Conservation (phyloP, 768 basidiomycete species). For the Scleroderma citrinum region DNA sequence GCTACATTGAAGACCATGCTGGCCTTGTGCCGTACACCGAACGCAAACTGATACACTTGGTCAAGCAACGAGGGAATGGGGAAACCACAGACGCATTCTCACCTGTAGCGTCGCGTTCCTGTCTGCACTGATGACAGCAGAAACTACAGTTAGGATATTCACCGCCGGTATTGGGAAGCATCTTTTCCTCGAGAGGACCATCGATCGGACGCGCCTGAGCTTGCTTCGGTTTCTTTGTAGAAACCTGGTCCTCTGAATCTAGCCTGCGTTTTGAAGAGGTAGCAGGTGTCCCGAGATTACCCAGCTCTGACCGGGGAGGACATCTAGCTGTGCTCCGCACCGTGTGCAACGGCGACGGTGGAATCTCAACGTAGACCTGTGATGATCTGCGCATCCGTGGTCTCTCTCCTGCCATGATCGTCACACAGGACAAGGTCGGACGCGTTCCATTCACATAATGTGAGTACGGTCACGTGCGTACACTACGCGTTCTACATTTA, state of each 20-base stretch:
- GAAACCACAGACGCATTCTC: slow-evolving; percentile 9
- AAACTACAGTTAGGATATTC: slow-evolving; percentile 36
- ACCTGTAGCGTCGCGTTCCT: slow-evolving; percentile 53
- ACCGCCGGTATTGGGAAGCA: no score
- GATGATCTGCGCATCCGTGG: slow-evolving; percentile 27
- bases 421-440: neutral
- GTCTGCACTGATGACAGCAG: slow-evolving; percentile 70
- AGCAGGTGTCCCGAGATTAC: no score
- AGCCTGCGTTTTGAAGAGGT: slow-evolving; percentile 47
- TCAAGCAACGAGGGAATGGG: slow-evolving; percentile 1
- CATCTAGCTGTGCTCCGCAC: slow-evolving; percentile 18
- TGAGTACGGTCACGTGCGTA: no score
- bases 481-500: slow-evolving; percentile 23
- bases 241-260: slow-evolving; percentile 25
- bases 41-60: slow-evolving; percentile 21
- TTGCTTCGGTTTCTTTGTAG: slow-evolving; percentile 15
- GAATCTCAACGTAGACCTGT: slow-evolving; percentile 57
- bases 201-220: slow-evolving; percentile 28
- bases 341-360: slow-evolving; percentile 39
- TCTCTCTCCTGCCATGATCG: neutral
- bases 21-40: slow-evolving; percentile 32
- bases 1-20: slow-evolving; percentile 40
- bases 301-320: slow-evolving; percentile 20
- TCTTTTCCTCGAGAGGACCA: slow-evolving; percentile 13
- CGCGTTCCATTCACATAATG: no score